Base-by-base conservation (phyloP, 306 rosid genomes). In the Cucumis hystrix region DNA sequence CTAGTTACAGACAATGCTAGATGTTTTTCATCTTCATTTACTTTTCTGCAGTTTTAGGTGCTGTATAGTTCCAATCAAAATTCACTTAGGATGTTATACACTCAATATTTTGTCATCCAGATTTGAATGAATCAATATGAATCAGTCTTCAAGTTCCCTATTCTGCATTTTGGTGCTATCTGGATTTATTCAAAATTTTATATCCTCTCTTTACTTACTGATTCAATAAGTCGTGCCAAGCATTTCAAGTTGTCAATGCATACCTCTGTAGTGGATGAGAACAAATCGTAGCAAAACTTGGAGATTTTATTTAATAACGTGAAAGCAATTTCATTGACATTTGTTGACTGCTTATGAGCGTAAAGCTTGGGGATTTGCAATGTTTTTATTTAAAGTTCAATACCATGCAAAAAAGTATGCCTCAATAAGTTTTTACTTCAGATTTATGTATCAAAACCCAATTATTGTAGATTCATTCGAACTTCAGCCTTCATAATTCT, bases 1-100 rank as follows among this genome's bases (percentile, higher is more conserved):
- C 75, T 47, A 25, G 76, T 71, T 71, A 51, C 60, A 71, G 76
- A 47, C 60, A 71, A 25, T 71, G 23, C 41, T 71, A 71, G 76
- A 67, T 71, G 58, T 17, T 47, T 45, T 69, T 71, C 56, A 45
- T 70, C 76, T 47, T 70, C 23, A n/a, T 47, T 23, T 69, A 20
- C 35, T 69, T 25, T 49, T 72, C 76, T 72, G 61, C 43, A 72
- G 63, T 73, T 33, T 33, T 73, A 73, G 77, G 63, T 52, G 63
- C 12, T 73, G 77, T 72, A 51, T 51, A 72, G 62, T 23, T 54
- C 77, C 62, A 28, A 9, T 72, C 10, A 30, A 49, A 28, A 40
- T 16, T 16, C 28, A 52, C 30, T 30, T 6, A 20, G 62, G 77
- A 47, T 47, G 17, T 47, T 47, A 47, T 47, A 47, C 57, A 52